Base-by-base conservation (phyloP, 2,329 filamentous ascomycete species). In the Monosporascus sp. region DNA sequence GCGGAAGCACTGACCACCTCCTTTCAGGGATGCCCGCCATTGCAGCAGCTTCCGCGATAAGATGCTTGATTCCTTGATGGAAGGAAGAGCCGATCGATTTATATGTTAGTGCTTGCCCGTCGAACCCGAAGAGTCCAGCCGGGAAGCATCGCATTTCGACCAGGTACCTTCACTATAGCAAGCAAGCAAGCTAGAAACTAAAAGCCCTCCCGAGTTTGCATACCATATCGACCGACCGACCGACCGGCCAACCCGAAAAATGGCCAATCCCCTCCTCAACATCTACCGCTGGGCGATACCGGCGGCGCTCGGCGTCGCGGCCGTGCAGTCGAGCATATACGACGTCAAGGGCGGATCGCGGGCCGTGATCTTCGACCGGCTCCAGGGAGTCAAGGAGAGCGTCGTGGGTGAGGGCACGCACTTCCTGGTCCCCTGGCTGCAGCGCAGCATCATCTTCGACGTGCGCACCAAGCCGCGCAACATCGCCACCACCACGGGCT, bases 331-430 rank as follows among this genome's bases (percentile, higher is more conserved):
- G 60, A 90, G 91, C 54, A 83, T 99, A 58, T 99, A 97, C 85
- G 94, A 99, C 73, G 94, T 99, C 70, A 92, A 90, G 71, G 94
- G 94, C 70, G 94, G 94, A 65, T 88, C 87, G 58, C 85, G 94
- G 67, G 94, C 94, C 57, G 92, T 99, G 75, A 99, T 99, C 78
- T 99, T 99, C 79, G 95, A 99, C 79, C 82, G 94, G 60, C 62
- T 97, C 63, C 82, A 85, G 49, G 94, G 94, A 76, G 94, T 99
- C 60, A 93, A 95, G 79, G 93, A 99, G 63, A 76, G 82, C 48
- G 94, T 99, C 53, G 78, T 94, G 66, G 96, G 91, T 72, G 94
- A 99, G 77, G 94, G 94, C 68, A 99, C 94, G 52, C 94, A 99
- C 73, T 96, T 99, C 73, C 78, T 99, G 52, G 74, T 99, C 38